Evolutionary conservation across 371 early-diverging fungal genomes (phyloP).

Genomic region (Scutellospora calospora): DNA sequence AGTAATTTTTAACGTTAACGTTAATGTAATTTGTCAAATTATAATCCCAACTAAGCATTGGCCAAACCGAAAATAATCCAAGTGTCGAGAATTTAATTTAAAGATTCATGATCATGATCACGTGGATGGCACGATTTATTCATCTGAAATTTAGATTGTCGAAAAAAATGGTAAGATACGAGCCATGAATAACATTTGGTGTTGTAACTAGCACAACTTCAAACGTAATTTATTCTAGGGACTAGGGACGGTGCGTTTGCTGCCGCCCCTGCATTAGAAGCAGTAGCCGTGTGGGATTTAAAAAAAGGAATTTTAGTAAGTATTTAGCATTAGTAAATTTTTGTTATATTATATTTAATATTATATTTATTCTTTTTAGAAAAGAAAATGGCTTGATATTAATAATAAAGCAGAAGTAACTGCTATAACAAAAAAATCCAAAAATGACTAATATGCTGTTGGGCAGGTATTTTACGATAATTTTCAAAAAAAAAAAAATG

Average conservation of each 20-base stretch:
- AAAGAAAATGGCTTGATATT: slow-evolving; percentile 75
- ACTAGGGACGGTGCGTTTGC: slow-evolving; percentile 74
- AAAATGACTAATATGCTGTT: slow-evolving; percentile 77
- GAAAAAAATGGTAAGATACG: slow-evolving; percentile 81
- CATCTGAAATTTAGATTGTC: too few relatives aligned
- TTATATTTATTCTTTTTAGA: slow-evolving; percentile 49
- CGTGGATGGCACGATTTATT: too few relatives aligned
- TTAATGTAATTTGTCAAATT: too few relatives aligned
- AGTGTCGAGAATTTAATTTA: too few relatives aligned
- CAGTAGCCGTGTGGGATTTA: slow-evolving; percentile 86
- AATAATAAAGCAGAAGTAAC: slow-evolving; percentile 86
- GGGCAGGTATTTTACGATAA: slow-evolving; percentile 61
- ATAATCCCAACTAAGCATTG: too few relatives aligned
- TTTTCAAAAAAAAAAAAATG: not conserved
- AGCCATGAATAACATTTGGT: slow-evolving; percentile 81
- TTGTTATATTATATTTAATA: not conserved
- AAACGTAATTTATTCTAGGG: slow-evolving; percentile 76
- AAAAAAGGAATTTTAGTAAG: slow-evolving; percentile 81
- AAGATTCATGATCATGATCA: too few relatives aligned
- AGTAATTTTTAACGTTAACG: too few relatives aligned
- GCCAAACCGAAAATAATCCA: too few relatives aligned
- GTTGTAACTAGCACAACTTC: slow-evolving; percentile 75
- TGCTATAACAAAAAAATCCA: slow-evolving; percentile 71
- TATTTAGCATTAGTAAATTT: slow-evolving; percentile 6
- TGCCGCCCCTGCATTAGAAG: slow-evolving; percentile 85